Conservation (phyloP, 495 filamentous ascomycete species). For the Annulohypoxylon nitens region DNA sequence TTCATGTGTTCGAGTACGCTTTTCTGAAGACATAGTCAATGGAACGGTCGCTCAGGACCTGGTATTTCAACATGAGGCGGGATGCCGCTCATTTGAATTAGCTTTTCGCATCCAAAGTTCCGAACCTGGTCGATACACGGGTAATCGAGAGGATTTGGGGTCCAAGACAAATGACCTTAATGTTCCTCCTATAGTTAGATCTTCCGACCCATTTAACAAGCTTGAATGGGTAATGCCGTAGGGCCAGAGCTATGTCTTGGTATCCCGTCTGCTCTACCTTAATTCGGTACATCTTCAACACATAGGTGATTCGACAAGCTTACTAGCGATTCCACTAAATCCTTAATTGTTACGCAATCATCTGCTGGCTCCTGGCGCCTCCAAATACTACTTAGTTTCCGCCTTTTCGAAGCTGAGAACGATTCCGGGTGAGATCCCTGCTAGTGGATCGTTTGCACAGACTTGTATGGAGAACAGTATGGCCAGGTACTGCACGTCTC, state of each 20-base stretch:
- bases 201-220: slow-evolving; percentile 29
- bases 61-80: slow-evolving; percentile 16
- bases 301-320: slow-evolving; percentile 23
- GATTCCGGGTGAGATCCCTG: slow-evolving; percentile 18
- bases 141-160: slow-evolving; percentile 20
- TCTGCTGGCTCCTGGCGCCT: slow-evolving; percentile 11
- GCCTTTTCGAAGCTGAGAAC: slow-evolving; percentile 1
- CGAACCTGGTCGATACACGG: background rate
- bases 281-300: slow-evolving; percentile 12
- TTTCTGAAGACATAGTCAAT: slow-evolving; percentile 27
- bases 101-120: background rate
- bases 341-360: slow-evolving; percentile 29
- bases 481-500: slow-evolving; percentile 11
- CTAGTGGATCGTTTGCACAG: slow-evolving; percentile 18
- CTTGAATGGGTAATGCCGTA: slow-evolving; percentile 24
- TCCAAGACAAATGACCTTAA: slow-evolving; percentile 28
- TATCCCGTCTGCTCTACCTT: slow-evolving; percentile 22
- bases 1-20: slow-evolving; percentile 29
- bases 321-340: slow-evolving; percentile 37
- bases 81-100: slow-evolving; percentile 13
- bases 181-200: slow-evolving; percentile 29
- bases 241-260: slow-evolving; percentile 12
- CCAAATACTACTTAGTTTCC: slow-evolving; percentile 10
- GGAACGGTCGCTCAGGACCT: slow-evolving; percentile 2
- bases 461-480: slow-evolving; percentile 14